A percentile compares a stretch with the other conserved stretches of the same genome.
phyloP scores from a whole-genome alignment of 2,329 filamentous ascomycete species.

The Ceratocystis diversiconidia region DNA sequence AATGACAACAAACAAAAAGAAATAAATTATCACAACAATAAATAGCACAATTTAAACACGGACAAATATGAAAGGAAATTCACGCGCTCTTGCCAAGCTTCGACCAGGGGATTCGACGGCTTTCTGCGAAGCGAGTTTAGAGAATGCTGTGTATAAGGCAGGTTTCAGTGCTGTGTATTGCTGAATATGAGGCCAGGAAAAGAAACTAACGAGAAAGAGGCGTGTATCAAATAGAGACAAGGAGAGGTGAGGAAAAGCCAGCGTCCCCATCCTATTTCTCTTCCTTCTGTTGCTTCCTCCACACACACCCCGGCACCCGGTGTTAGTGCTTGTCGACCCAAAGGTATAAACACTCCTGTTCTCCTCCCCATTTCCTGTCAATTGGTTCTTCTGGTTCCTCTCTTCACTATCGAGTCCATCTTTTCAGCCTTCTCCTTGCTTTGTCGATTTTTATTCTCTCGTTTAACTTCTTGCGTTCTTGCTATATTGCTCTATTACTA shows the following conservation, averaged over 20 bases:
- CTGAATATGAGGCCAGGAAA: background rate
- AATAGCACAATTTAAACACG: background rate
- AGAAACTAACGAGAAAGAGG: background rate
- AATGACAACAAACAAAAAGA: background rate
- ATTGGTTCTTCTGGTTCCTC: background rate
- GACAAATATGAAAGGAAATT: background rate
- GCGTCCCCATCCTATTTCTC: background rate
- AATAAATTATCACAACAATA: background rate
- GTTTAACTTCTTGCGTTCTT: constrained; percentile 18
- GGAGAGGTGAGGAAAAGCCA: background rate
- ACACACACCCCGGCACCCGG: background rate
- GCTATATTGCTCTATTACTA: background rate
- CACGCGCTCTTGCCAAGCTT: background rate
- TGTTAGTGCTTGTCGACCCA: background rate
- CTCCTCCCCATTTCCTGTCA: background rate
- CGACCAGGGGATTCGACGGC: background rate
- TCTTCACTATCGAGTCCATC: constrained; percentile 12
- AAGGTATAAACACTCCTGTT: constrained; percentile 15
- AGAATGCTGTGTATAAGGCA: background rate
- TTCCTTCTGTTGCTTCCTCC: background rate
- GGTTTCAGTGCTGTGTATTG: background rate
- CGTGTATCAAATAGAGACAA: constrained; percentile 8
- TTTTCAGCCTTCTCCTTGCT: constrained; percentile 3
- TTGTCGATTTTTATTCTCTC: constrained; percentile 9
- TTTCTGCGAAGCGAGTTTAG: background rate